phyloP scores from a whole-genome alignment of 2,329 filamentous ascomycete genomes.

The Fusarium praegraminearum region DNA sequence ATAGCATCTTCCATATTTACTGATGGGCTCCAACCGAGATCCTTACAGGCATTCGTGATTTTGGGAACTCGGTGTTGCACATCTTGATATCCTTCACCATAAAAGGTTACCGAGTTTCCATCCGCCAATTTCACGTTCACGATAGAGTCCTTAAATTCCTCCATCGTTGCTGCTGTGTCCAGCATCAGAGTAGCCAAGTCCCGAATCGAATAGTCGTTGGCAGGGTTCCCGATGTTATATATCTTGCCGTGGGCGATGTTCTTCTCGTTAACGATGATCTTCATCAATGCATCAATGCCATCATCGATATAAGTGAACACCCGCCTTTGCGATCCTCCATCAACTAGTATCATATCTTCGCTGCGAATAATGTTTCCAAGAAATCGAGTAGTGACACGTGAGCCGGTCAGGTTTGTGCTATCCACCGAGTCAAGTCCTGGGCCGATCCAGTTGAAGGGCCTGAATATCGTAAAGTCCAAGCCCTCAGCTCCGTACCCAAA shows the following conservation, averaged over 20 bases:
- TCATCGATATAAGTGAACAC: neutral
- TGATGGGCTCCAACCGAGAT: neutral
- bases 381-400: rapidly evolving
- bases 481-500: too few relatives aligned
- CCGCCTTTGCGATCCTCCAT: neutral
- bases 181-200: neutral
- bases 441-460: too few relatives aligned
- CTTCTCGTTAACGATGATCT: neutral
- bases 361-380: too few relatives aligned
- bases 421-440: too few relatives aligned
- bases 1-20: neutral
- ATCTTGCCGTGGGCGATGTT: neutral
- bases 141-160: neutral
- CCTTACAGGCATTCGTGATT: neutral
- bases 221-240: neutral
- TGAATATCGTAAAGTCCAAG: too few relatives aligned
- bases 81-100: neutral
- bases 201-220: neutral
- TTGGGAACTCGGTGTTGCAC: neutral
- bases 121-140: neutral
- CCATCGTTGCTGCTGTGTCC: rapidly evolving
- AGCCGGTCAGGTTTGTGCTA: rapidly evolving
- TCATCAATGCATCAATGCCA: neutral
- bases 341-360: neutral
- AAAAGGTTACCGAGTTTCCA: neutral